Percentiles rank a stretch among this genome's conserved stretches.
phyloP scores from a whole-genome alignment of 192 early-diverging fungal genomes.

The Coemansia reversa region DNA sequence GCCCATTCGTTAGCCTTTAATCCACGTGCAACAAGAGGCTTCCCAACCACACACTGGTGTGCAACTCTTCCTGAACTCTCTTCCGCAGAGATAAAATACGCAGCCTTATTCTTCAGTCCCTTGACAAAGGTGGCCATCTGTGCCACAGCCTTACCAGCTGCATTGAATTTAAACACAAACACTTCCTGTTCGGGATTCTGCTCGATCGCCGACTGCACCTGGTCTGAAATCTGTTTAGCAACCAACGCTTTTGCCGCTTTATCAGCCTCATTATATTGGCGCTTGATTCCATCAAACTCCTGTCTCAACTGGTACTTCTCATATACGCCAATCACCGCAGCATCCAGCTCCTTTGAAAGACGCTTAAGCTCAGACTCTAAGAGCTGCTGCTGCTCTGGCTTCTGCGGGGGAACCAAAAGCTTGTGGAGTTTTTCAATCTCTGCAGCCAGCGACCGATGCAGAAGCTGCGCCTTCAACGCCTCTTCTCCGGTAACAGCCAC shows the following conservation, averaged over 20 bases:
- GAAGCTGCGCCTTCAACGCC: conserved; percentile 68
- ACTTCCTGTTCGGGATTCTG: conserved; percentile 57
- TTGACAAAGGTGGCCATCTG: conserved; percentile 80
- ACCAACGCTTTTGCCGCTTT: conserved; percentile 84
- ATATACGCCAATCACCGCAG: conserved; percentile 73
- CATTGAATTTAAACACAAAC: conserved; percentile 61
- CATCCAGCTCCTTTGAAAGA: conserved; percentile 77
- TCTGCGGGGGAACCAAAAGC: conserved; percentile 64
- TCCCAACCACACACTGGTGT: conserved; percentile 81
- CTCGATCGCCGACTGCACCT: conserved; percentile 72
- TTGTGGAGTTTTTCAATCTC: conserved; percentile 62
- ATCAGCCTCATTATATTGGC: conserved; percentile 83
- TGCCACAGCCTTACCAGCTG: conserved; percentile 82
- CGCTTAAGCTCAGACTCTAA: conserved; percentile 80
- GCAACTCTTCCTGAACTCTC: conserved; percentile 63
- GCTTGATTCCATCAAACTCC: conserved; percentile 74
- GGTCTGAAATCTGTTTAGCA: conserved; percentile 77
- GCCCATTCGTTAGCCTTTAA: conserved; percentile 94
- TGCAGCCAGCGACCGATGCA: conserved; percentile 67
- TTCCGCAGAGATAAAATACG: conserved; percentile 81
- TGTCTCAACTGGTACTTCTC: conserved; percentile 73
- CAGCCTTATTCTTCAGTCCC: conserved; percentile 77
- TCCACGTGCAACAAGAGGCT: conserved; percentile 70
- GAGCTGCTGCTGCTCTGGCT: conserved; percentile 71
- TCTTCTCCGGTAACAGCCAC: conserved; percentile 93